phyloP scores from a whole-genome alignment of 495 filamentous ascomycete genomes.

The Podospora bellae-mahoneyi region DNA sequence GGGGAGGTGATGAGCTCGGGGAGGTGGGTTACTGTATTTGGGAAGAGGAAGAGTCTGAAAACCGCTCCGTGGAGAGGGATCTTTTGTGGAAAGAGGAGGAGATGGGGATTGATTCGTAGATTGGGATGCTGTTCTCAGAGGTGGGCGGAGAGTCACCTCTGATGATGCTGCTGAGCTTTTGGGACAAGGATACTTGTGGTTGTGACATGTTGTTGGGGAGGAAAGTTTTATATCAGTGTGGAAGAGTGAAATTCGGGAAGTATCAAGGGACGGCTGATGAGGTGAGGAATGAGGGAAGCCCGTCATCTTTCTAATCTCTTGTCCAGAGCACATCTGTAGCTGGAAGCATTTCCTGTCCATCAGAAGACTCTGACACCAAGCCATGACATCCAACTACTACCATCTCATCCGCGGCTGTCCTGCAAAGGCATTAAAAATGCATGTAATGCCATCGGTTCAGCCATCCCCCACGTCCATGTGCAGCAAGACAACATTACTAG shows the following conservation, averaged over 20 bases:
- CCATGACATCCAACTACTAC: background rate
- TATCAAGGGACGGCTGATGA: background rate
- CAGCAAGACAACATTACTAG: background rate
- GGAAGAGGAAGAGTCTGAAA: background rate
- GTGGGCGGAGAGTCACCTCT: background rate
- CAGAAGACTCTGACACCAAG: background rate
- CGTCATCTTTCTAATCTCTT: background rate
- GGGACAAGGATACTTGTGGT: background rate
- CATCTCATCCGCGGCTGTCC: background rate
- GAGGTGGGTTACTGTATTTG: background rate
- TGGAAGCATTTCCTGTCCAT: background rate
- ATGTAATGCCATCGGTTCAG: constrained; percentile 2
- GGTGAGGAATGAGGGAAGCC: background rate
- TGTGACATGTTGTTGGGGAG: background rate
- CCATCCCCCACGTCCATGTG: background rate
- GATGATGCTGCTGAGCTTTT: constrained; percentile 2
- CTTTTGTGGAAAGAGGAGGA: background rate
- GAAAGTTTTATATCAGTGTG: background rate
- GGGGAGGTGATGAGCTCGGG: background rate
- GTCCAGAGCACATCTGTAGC: background rate
- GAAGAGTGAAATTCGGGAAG: background rate
- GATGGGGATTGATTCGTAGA: constrained; percentile 10
- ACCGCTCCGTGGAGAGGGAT: background rate
- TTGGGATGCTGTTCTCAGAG: background rate
- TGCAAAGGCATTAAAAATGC: background rate